Conservation (phyloP, 1,139 yeast genomes). For the Yamadazyma atmosphaerica region DNA sequence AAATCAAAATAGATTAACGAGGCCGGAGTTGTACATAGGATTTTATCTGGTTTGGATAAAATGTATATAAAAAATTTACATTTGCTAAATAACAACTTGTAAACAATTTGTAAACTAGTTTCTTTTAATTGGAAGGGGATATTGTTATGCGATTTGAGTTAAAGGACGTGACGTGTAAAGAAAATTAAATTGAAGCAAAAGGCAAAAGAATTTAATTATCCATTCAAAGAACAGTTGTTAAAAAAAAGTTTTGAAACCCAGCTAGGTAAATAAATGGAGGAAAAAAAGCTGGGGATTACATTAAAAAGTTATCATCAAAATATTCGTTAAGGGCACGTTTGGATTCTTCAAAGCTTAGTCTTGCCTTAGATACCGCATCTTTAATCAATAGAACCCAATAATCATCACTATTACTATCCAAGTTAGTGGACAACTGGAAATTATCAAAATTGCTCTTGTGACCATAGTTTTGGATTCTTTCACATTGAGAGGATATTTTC, state of each 20-base stretch:
- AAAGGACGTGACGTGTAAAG: background rate
- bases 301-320: slow-evolving; percentile 50
- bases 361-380: slow-evolving; percentile 59
- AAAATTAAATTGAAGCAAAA: slow-evolving; percentile 5
- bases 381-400: slow-evolving; percentile 52
- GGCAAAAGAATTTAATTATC: background rate
- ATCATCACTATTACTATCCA: slow-evolving; percentile 27
- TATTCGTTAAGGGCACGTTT: slow-evolving; percentile 58
- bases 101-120: background rate
- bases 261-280: background rate
- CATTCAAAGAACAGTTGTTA: background rate
- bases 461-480: slow-evolving; percentile 91
- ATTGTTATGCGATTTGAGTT: background rate
- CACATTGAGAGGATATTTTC: slow-evolving; percentile 83
- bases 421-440: slow-evolving; percentile 21
- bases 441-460: slow-evolving; percentile 48
- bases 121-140: background rate
- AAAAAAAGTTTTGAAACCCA: no score
- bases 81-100: background rate
- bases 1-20: background rate
- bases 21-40: background rate
- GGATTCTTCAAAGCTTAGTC: slow-evolving; percentile 56
- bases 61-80: background rate
- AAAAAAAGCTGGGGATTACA: background rate
- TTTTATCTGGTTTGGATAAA: background rate